Evolutionary conservation across 2,329 filamentous ascomycete species (phyloP).

Genomic region (Ambrosiella xylebori): DNA sequence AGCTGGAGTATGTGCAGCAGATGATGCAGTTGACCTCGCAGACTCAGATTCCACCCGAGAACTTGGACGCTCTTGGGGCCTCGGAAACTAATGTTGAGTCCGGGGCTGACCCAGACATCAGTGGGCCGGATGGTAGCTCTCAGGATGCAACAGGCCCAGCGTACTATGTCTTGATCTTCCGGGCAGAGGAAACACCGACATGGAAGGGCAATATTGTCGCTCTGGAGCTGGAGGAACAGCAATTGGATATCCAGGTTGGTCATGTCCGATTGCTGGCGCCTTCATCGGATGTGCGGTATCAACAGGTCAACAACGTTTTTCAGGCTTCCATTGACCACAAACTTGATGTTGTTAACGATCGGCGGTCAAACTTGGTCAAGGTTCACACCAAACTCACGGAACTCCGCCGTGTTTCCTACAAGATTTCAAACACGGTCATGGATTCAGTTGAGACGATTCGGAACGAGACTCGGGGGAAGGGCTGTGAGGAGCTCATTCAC

Average conservation of each 20-base stretch:
- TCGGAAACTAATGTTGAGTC: conserved; percentile 25
- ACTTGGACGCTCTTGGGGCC: conserved; percentile 15
- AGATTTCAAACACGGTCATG: conserved; percentile 95
- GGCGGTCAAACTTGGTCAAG: conserved; percentile 80
- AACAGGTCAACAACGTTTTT: conserved; percentile 64
- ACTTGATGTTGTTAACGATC: conserved; percentile 77
- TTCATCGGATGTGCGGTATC: conserved; percentile 61
- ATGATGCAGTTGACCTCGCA: conserved; percentile 57
- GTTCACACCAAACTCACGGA: conserved; percentile 84
- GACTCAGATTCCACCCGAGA: conserved; percentile 30
- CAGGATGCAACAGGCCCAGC: conserved; percentile 33
- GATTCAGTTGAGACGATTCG: conserved; percentile 91
- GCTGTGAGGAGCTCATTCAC: conserved; percentile 91
- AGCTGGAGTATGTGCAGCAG: conserved; percentile 65
- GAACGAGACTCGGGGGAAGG: conserved; percentile 63
- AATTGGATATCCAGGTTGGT: conserved; percentile 70
- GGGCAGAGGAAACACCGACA: conserved; percentile 57
- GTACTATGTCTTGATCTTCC: conserved; percentile 35
- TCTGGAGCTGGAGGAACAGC: conserved; percentile 56
- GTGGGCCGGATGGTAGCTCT: neutral
- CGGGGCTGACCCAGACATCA: neutral
- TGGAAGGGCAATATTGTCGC: conserved; percentile 70
- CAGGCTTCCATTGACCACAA: conserved; percentile 64
- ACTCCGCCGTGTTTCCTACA: conserved; percentile 90
- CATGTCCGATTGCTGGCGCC: conserved; percentile 79